Evolutionary conservation across 169 alveolate genomes (phyloP), one percentile per base, ranked within the genome.

Genomic region (Perkinsus olseni): DNA sequence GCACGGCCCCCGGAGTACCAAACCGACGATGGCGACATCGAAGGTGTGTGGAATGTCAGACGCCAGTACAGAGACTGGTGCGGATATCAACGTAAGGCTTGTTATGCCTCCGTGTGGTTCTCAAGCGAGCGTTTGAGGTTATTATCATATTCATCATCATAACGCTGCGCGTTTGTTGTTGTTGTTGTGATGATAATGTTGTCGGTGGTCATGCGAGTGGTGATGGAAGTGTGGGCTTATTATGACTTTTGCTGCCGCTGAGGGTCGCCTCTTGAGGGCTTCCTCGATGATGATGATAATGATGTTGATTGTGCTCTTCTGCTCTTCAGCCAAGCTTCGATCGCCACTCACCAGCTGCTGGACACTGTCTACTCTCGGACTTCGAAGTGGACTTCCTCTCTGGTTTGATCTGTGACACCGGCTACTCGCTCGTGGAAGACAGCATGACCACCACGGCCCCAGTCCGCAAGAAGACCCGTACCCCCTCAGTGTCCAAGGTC

Each of bases 11-110:
- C 82, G 82, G 34, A 62, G 82, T 6, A 62, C 34, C 17, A 4
- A 62, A 62, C 82, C 82, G 82, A 62, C 82, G 82, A 62, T 62
- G 82, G 82, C 82, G 36, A 13, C 82, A 62, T 62, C 82, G 82
- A 62, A 62, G 82, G 82, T 62, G 82, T 62, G 82, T 62, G 82
- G 82, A 62, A 62, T 62, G 82, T 62, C 82, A 62, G 82, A 62
- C 82, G 82, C 82, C 82, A 62, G 82, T 62, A 62, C 82, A 21
- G 82, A 62, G 34, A 62, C 82, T 62, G 82, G 82, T 62, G 82
- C 82, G 82, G 82, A 62, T 62, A 62, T 62, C 82, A 62, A 62
- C 82, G 82, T 62, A 62, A 62, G 82, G 82, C 82, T 62, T 62
- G 82, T 62, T 28, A 62, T 62, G 82, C 82, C 82, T 62, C 82